Evolutionary conservation across 2,329 filamentous ascomycete species (phyloP), one percentile per base, ranked within the genome.

Genomic region (Metarhizium rileyi): DNA sequence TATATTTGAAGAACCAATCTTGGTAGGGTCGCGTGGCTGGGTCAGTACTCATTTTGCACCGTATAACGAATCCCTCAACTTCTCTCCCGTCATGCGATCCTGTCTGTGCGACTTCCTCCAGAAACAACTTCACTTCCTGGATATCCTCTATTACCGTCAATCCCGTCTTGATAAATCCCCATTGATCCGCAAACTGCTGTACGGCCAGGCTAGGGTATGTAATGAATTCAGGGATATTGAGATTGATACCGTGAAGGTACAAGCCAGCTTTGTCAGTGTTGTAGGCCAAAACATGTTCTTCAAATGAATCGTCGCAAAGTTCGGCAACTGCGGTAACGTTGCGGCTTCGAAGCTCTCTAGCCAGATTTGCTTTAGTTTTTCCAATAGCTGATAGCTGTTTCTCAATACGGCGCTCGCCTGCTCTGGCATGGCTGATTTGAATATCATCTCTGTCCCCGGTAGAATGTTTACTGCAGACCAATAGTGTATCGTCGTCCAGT

Each of bases 1-100:
- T 98, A 79, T 90, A 98, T 69, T 98, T 98, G 83, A 98, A 98
- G 69, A 98, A 98, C 93, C 93, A 98, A 65, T 98, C 90, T n/a
- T 79, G 71, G 64, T 83, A 93, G 0, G 79, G 77, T 2, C 65
- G 66, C 14, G 65, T 63, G 1, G 67, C 70, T 0, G 72, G 71
- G 26, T 81, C 67, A n/a, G 68, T 62, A 16, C 75, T 71, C 73
- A 73, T 82, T 70, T 81, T 87, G 77, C 93, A 97, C 50, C 93
- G 84, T 57, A 98, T 86, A 50, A 98, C 93, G 59, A 98, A 98
- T 4, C 93, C 93, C 68, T 98, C 93, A 0, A 95, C 91, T 57
- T 97, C 91, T 48, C 90, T 86, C 9, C 90, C 91, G 54, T 87
- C 84, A 68, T 95, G 91, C 33, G 87, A 84, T 5, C 93, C 93